Base-by-base conservation (phyloP, 192 early-diverging fungal genomes). In the Podila epicladia region DNA sequence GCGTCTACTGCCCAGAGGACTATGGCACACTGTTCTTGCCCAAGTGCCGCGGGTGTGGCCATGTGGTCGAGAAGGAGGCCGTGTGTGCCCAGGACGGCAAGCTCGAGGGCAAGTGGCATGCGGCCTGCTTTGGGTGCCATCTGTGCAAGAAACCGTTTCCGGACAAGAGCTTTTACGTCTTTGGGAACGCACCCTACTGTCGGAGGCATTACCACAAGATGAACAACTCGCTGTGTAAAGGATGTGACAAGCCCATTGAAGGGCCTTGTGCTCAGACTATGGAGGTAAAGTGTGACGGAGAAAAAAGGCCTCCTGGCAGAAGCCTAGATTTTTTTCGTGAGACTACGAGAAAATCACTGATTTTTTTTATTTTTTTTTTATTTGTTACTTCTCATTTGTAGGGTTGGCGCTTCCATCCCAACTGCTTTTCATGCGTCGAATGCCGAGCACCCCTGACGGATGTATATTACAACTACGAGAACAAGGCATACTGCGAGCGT, bases 241-340 rank as follows among this genome's bases (percentile, higher is more conserved):
- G 83, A 9, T 97, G 94, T 71, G 84, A 85, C 38, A 76, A 94
- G 24, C 95, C 94, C 8, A 97, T 97, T 58, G 94, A 97, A 83
- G 95, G 96, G 24, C 90, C 93, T 3, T 97, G 96, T 85, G 96
- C 94, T n/a, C 93, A 95, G 65, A 93, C 96, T 13, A 83, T 87
- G 41, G 95, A 97, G 84, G 77, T 80, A 65, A 65, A 64, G 26
- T 24, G 35, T 7, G 5, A 37, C 6, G 35, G 11, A 24, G n/a
- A 13, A 9, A 15, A 11, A 15, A 37, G 58, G 38, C 9, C 59
- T 0, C 22, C 15, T 65, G 2, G 35, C 35, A 0, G 3, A 9
- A 12, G n/a, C 9, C 2, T 57, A 15, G 8, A 33, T 13, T 29
- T 38, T 35, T 31, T 20, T 60, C n/a, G 11, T 20, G 19, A 20